Evolutionary conservation across 2,329 filamentous ascomycete genomes (phyloP).

Genomic region (Claviceps purpurea): DNA sequence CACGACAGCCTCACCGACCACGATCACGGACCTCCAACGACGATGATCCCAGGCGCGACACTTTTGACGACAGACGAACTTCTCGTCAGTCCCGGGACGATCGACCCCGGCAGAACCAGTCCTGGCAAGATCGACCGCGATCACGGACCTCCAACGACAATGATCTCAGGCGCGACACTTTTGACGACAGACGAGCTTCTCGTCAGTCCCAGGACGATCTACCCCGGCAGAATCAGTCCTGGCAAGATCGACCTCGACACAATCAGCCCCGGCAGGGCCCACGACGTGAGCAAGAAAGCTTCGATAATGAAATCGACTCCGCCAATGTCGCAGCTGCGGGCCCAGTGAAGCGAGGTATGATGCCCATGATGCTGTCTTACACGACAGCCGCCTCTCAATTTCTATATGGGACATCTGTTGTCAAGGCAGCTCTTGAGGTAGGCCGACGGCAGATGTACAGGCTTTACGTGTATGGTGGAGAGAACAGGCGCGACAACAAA

Average conservation of each 20-base stretch:
- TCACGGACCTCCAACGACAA: not conserved
- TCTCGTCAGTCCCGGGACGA: not conserved
- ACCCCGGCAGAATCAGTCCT: not conserved
- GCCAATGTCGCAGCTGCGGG: not conserved
- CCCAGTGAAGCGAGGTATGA: constrained; percentile 17
- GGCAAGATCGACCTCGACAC: not conserved
- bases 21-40: not conserved
- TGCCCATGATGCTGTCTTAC: constrained; percentile 33
- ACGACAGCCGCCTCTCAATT: constrained; percentile 85
- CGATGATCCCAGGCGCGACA: not conserved
- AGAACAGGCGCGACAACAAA: constrained; percentile 36
- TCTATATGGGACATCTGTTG: constrained; percentile 71
- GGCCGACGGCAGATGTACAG: constrained; percentile 64
- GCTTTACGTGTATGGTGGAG: constrained; percentile 60
- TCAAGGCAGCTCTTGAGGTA: constrained; percentile 60
- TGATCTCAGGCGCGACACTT: not conserved
- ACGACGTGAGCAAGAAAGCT: not conserved
- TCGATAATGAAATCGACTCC: not conserved
- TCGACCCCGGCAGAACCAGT: not conserved
- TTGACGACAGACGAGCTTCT: not conserved
- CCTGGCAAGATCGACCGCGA: constrained; percentile 4
- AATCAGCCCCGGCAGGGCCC: not conserved
- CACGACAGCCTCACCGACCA: constrained; percentile 15
- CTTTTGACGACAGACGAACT: not conserved
- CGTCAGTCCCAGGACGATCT: not conserved